Percentiles rank a stretch among this genome's conserved stretches.
phyloP scores from a whole-genome alignment of 73 alveolate genomes.

The Tetrahymena thermophila region DNA sequence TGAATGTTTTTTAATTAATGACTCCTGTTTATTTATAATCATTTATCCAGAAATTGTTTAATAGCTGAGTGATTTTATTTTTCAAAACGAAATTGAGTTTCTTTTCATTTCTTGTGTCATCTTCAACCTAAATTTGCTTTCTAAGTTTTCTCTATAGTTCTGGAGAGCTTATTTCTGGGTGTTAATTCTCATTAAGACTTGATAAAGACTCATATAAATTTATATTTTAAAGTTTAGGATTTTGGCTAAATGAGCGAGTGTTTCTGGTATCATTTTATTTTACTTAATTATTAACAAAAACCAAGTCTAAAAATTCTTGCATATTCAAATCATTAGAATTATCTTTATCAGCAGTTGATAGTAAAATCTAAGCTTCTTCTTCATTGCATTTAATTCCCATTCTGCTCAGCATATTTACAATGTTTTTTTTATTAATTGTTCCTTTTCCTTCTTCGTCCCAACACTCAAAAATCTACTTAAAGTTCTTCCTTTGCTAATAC shows the following conservation, averaged over 20 bases:
- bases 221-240: not conserved
- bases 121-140: not conserved
- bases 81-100: not conserved
- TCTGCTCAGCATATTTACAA: not conserved
- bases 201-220: not conserved
- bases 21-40: not conserved
- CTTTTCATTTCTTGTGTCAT: not conserved
- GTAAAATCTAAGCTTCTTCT: not conserved
- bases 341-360: not conserved
- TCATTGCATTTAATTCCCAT: not conserved
- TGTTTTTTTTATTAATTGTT: not conserved
- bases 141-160: not conserved
- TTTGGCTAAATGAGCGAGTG: not conserved
- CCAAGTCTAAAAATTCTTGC: not conserved
- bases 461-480: not conserved
- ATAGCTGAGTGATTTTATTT: not conserved
- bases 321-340: not conserved
- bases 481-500: not conserved
- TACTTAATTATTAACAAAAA: not conserved
- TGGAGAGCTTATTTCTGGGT: not conserved
- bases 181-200: not conserved
- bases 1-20: not conserved
- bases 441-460: constrained; percentile 1
- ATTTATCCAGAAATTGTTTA: not conserved
- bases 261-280: not conserved